These are phyloP conservation scores for Pinus albicaulis DNA, from an alignment of 75 land plant genomes.

Conservation along the genomic window DNA sequence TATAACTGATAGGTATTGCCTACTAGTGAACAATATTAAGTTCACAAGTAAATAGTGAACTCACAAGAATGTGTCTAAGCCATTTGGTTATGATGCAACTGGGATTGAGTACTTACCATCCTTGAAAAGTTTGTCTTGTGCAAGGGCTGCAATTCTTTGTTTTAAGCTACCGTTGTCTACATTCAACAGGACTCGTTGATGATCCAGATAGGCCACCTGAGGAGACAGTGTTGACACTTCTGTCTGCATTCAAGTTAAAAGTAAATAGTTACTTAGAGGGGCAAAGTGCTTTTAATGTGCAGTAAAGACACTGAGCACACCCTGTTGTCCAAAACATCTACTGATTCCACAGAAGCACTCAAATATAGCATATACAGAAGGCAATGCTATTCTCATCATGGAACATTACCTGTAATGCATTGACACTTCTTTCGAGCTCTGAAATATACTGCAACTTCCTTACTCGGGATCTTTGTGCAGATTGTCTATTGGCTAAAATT, in stretches of 20 bases:
- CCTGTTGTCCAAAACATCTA: slow-evolving; percentile 4
- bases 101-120: slow-evolving; percentile 53
- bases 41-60: neutral
- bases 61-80: neutral
- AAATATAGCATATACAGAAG: neutral
- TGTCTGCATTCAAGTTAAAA: slow-evolving; percentile 34
- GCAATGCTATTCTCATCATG: neutral
- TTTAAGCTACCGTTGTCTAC: slow-evolving; percentile 88
- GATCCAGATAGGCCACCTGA: slow-evolving; percentile 87
- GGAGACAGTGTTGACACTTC: slow-evolving; percentile 88
- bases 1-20: neutral
- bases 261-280: neutral
- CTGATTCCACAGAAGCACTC: too few species aligned
- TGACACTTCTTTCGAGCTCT: slow-evolving; percentile 89
- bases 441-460: slow-evolving; percentile 96
- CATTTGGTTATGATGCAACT: neutral
- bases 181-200: slow-evolving; percentile 73
- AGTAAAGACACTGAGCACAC: neutral
- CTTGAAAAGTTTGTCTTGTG: slow-evolving; percentile 89
- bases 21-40: too few species aligned
- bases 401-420: slow-evolving; percentile 60
- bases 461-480: slow-evolving; percentile 92
- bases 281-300: neutral
- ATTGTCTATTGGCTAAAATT: slow-evolving; percentile 87
- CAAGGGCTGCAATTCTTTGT: slow-evolving; percentile 87